Evolutionary conservation across 768 basidiomycete genomes (phyloP).

Genomic region (Melanogaster broomeanus): DNA sequence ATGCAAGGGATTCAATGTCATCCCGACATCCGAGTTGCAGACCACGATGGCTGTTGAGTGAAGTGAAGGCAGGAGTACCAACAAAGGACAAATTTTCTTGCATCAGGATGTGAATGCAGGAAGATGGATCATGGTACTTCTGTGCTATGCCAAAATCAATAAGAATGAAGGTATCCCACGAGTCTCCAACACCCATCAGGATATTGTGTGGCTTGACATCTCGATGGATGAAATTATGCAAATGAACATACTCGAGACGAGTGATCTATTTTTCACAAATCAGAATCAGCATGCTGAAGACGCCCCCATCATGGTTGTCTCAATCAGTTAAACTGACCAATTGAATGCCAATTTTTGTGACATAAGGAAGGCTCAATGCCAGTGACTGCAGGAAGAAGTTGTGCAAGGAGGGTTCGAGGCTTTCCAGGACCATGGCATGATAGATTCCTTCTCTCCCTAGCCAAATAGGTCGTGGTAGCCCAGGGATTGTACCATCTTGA

Average conservation of each 20-base stretch:
- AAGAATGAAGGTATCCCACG: background rate
- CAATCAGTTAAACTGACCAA: background rate
- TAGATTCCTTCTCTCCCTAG: background rate
- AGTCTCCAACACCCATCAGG: background rate
- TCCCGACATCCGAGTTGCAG: background rate
- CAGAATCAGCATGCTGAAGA: background rate
- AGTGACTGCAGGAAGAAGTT: too few relatives aligned
- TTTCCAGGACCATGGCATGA: background rate
- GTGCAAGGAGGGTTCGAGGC: background rate
- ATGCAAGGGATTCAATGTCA: background rate
- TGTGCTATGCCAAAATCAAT: slow-evolving; percentile 5
- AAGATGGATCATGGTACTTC: background rate
- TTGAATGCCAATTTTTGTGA: background rate
- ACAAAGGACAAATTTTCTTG: background rate
- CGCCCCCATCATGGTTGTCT: background rate
- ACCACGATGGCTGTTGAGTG: background rate
- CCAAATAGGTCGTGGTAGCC: background rate
- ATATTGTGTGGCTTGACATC: too few relatives aligned
- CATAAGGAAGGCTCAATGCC: background rate
- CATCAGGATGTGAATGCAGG: background rate
- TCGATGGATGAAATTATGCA: background rate
- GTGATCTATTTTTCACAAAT: background rate
- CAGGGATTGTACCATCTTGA: too few relatives aligned
- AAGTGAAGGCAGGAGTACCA: background rate
- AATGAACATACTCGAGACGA: slow-evolving; percentile 4